Percentiles rank a stretch among this genome's conserved stretches.
phyloP scores from a whole-genome alignment of 73 alveolate species.

The Effrenium voratum region DNA sequence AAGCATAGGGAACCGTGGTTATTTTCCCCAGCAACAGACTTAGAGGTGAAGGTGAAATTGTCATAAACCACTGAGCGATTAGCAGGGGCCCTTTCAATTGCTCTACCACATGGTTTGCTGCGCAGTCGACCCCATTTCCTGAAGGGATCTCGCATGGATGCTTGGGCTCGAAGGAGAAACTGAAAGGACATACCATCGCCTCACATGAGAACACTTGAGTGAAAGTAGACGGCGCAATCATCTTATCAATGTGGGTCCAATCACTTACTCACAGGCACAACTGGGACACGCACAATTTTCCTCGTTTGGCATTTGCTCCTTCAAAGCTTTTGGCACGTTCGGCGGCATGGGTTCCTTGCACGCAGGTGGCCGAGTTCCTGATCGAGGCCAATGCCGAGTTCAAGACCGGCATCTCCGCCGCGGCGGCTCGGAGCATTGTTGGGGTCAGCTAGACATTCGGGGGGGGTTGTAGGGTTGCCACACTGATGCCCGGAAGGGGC shows the following conservation, averaged over 20 bases:
- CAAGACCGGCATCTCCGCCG: constrained; percentile 45
- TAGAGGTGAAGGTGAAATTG: too few species aligned
- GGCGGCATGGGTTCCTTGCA: too few species aligned
- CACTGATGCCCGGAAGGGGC: not conserved
- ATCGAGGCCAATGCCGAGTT: constrained; percentile 69
- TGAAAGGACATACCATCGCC: too few species aligned
- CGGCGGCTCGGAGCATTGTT: not conserved
- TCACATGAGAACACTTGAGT: too few species aligned
- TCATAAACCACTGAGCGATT: too few species aligned
- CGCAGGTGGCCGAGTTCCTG: constrained; percentile 52
- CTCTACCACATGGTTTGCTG: too few species aligned
- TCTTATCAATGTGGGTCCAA: not conserved
- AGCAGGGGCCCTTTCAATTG: too few species aligned
- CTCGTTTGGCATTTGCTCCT: not conserved
- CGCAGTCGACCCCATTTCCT: too few species aligned
- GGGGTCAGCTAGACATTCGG: not conserved
- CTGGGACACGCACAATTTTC: not conserved
- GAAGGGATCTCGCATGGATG: too few species aligned
- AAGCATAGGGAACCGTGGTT: too few species aligned
- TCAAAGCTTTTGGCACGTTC: not conserved
- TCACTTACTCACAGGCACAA: not conserved
- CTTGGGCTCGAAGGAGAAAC: too few species aligned
- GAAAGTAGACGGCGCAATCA: not conserved
- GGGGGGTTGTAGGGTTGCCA: not conserved
- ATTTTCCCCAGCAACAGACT: too few species aligned